Evolutionary conservation across 192 early-diverging fungal species (phyloP), one percentile per base, ranked within the genome.

Genomic region (Coemansia sp.): DNA sequence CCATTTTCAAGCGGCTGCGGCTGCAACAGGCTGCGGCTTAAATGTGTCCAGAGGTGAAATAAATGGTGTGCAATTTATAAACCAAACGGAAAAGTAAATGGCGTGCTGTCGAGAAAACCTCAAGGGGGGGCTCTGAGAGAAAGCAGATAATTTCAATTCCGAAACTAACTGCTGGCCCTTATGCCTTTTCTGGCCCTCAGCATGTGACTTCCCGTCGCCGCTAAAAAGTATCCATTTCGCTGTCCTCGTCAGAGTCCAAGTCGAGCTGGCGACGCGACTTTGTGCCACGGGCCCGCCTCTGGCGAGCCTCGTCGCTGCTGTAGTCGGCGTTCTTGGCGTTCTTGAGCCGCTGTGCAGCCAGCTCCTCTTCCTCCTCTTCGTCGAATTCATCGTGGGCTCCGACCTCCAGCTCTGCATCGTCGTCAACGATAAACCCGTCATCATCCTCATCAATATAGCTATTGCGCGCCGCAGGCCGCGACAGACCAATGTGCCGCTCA

Each of bases 321-420:
- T 62, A 53, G 39, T 28, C 46, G 1, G 55, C 20, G 34, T 46
- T 53, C 58, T 70, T 69, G 50, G 73, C 62, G 35, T 39, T 41
- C 39, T 55, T 55, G 20, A 76, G 67, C 0, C 62, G 61, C 44
- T 50, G 66, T 0, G 61, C 57, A 10, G 55, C 54, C 19, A 41
- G 45, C 55, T 69, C 66, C 44, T 74, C 71, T 30, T 74, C 73
- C 51, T 72, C 69, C 42, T 75, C 73, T 2, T 67, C 59, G 25
- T 73, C 73, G 25, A 69, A 69, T 28, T 69, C 66, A 45, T 75
- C 73, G 61, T 45, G 66, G n/a, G 73, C 50, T 8, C 66, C 73
- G 31, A 75, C 58, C 20, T 75, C 73, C 11, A 64, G 66, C 62
- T 75, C 66, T 9, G 50, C 73, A 17, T 75, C 73, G 26, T 75